phyloP scores from a whole-genome alignment of 495 filamentous ascomycete species.

The Penicillium canescens region DNA sequence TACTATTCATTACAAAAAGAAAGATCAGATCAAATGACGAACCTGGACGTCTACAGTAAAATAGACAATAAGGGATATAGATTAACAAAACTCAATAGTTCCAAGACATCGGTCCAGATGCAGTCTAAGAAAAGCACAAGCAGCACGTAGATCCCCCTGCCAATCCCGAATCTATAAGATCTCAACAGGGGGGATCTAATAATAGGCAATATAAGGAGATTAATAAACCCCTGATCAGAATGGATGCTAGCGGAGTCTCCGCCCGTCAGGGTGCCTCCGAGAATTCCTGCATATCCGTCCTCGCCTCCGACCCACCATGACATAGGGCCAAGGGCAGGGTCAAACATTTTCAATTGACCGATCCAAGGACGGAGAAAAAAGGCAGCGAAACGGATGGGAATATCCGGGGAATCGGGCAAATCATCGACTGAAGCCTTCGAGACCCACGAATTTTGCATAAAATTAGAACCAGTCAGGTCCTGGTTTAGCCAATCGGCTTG shows the following conservation, averaged over 20 bases:
- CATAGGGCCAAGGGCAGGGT: neutral
- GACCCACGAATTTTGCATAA: slow-evolving; percentile 1
- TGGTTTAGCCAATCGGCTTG: neutral
- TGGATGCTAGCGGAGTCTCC: neutral
- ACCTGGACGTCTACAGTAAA: too few relatives aligned
- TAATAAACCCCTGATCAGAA: neutral
- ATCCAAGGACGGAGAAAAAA: neutral
- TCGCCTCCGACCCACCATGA: neutral
- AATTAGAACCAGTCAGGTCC: neutral
- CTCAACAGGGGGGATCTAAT: neutral
- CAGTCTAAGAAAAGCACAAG: too few relatives aligned
- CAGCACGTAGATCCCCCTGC: neutral
- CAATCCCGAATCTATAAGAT: neutral
- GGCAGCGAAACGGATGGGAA: slow-evolving; percentile 3
- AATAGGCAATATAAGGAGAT: neutral
- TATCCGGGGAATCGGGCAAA: slow-evolving; percentile 12
- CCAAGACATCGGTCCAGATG: too few relatives aligned
- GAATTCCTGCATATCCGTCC: neutral
- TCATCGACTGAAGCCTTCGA: slow-evolving; percentile 3
- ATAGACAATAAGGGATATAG: too few relatives aligned
- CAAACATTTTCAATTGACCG: too few relatives aligned
- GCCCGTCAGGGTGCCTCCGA: neutral
- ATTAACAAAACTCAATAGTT: too few relatives aligned
- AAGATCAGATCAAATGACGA: too few relatives aligned
- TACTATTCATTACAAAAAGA: too few relatives aligned